Evolutionary conservation across 108 stramenopile species (phyloP).

Genomic region (Poteriospumella lacustris): DNA sequence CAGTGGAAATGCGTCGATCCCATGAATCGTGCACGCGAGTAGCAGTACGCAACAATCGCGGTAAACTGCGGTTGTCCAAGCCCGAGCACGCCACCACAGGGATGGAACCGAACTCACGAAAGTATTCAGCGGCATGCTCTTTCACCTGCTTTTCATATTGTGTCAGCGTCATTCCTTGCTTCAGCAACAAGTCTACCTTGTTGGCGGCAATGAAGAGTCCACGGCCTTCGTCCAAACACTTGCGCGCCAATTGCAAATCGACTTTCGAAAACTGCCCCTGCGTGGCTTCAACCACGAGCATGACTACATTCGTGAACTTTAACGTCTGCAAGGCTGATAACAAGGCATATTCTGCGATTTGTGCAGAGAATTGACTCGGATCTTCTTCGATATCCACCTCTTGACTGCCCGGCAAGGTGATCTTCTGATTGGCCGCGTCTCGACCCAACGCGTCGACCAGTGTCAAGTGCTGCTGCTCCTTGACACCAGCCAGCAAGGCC

Average conservation of each 20-base stretch:
- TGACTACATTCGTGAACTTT: conserved; percentile 79
- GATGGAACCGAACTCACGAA: conserved; percentile 40
- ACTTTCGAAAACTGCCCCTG: conserved; percentile 66
- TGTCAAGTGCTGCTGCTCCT: conserved; percentile 29
- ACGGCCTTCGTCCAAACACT: conserved; percentile 78
- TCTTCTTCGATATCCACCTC: neutral
- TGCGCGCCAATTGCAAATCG: conserved; percentile 77
- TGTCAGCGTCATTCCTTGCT: conserved; percentile 16
- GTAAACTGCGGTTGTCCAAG: conserved; percentile 29
- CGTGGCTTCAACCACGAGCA: conserved; percentile 75
- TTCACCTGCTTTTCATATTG: conserved; percentile 38
- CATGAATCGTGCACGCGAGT: conserved; percentile 37
- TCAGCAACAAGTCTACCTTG: conserved; percentile 70
- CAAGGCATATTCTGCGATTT: neutral
- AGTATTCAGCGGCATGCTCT: conserved; percentile 36
- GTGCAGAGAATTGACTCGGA: conserved; percentile 6
- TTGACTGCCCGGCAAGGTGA: conserved; percentile 5
- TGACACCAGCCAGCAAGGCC: conserved; percentile 29
- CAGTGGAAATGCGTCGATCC: conserved; percentile 41
- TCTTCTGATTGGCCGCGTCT: neutral
- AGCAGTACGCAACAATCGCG: conserved; percentile 32
- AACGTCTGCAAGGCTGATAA: conserved; percentile 61
- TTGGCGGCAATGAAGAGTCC: conserved; percentile 77
- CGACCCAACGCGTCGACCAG: conserved; percentile 24
- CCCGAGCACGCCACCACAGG: conserved; percentile 41